Evolutionary conservation across 1,284 basidiomycete genomes (phyloP).

Genomic region (Ganoderma multipileum): DNA sequence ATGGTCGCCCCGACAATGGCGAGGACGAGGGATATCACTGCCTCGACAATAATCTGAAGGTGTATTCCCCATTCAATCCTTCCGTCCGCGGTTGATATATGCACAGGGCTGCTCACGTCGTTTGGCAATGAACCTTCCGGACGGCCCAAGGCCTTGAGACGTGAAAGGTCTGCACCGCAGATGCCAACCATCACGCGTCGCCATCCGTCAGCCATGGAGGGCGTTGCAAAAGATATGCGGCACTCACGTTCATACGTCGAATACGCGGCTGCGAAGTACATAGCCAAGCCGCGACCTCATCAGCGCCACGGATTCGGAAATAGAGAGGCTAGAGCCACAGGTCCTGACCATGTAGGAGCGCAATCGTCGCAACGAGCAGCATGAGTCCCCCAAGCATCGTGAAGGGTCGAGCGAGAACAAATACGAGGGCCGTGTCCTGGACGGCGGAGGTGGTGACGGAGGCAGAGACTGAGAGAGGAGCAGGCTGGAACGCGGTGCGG

Average conservation of each 20-base stretch:
- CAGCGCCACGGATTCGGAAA: conserved; percentile 9
- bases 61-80: not conserved
- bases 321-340: not conserved
- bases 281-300: conserved; percentile 15
- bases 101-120: conserved; percentile 56
- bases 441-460: not conserved
- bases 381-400: conserved; percentile 39
- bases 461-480: not conserved
- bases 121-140: conserved; percentile 70
- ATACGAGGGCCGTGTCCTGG: not conserved
- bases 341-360: conserved; percentile 41
- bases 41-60: conserved; percentile 75
- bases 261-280: conserved; percentile 49
- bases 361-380: conserved; percentile 36
- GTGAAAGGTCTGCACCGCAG: conserved; percentile 64
- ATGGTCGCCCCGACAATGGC: conserved; percentile 77
- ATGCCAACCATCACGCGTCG: conserved; percentile 17
- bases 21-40: conserved; percentile 66
- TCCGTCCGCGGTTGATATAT: conserved; percentile 1
- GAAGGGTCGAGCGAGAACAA: not conserved
- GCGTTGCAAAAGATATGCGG: not conserved
- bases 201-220: not conserved
- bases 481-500: not conserved
- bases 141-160: conserved; percentile 73
- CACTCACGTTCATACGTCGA: conserved; percentile 72